Conservation (phyloP, 495 filamentous ascomycete genomes). For the Copromyces sp. region DNA sequence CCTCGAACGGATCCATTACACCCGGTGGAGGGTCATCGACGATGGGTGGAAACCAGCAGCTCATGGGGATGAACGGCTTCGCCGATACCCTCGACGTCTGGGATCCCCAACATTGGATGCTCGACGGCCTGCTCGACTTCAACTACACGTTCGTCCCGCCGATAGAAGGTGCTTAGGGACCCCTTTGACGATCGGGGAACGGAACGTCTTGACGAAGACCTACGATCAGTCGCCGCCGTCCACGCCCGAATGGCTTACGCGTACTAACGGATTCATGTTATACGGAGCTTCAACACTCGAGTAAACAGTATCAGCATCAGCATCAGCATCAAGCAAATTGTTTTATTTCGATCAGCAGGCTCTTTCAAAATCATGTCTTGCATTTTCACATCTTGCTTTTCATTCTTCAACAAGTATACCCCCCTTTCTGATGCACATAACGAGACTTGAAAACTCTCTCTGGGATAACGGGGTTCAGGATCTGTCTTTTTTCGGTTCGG, state of each 20-base stretch:
- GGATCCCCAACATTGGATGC: conserved; percentile 83
- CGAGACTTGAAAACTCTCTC: background rate
- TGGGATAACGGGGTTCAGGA: background rate
- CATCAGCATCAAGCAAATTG: background rate
- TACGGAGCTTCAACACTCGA: background rate
- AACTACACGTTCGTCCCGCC: conserved; percentile 50
- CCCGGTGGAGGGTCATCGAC: conserved; percentile 33
- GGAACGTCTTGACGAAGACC: background rate
- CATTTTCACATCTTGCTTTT: background rate
- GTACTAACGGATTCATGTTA: background rate
- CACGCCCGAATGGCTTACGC: background rate
- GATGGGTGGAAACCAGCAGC: conserved; percentile 26
- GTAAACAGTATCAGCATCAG: background rate
- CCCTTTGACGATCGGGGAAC: background rate
- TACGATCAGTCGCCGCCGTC: background rate
- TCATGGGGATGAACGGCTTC: conserved; percentile 40
- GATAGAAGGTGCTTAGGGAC: conserved; percentile 34
- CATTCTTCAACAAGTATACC: conserved; percentile 2
- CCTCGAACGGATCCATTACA: conserved; percentile 38
- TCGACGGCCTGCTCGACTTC: conserved; percentile 75
- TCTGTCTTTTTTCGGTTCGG: background rate
- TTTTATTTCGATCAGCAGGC: background rate
- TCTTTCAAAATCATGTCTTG: background rate
- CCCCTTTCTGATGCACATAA: background rate
- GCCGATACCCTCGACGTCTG: conserved; percentile 72